phyloP scores from a whole-genome alignment of 352 stramenopile genomes.

The Phytophthora ohioensis region DNA sequence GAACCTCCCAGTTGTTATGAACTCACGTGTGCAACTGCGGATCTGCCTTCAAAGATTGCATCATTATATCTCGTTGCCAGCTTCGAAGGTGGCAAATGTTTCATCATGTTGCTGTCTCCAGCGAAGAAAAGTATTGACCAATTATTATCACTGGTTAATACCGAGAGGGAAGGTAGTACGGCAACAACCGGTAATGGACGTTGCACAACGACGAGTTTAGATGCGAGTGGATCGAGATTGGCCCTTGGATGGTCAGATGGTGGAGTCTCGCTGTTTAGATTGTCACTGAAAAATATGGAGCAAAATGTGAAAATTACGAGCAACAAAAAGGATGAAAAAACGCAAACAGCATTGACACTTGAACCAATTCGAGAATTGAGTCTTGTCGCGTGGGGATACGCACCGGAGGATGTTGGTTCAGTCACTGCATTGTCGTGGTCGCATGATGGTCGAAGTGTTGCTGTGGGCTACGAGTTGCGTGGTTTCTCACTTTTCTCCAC shows the following conservation, averaged over 20 bases:
- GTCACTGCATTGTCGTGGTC: conserved; percentile 80
- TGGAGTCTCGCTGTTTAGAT: conserved; percentile 69
- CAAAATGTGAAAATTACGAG: conserved; percentile 4
- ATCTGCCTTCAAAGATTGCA: conserved; percentile 36
- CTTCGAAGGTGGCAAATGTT: conserved; percentile 84
- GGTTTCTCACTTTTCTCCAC: conserved; percentile 84
- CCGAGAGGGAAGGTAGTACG: conserved; percentile 43
- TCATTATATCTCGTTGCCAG: conserved; percentile 69
- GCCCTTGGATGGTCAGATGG: conserved; percentile 82
- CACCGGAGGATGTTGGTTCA: conserved; percentile 54
- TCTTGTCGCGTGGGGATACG: conserved; percentile 74
- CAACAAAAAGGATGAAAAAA: conserved; percentile 11
- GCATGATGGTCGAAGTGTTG: conserved; percentile 62
- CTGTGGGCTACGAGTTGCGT: conserved; percentile 73
- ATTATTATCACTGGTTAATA: conserved; percentile 81
- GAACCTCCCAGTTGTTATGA: conserved; percentile 57
- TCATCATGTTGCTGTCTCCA: conserved; percentile 78
- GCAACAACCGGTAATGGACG: conserved; percentile 36
- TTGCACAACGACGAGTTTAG: conserved; percentile 61
- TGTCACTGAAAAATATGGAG: conserved; percentile 44
- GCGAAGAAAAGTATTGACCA: conserved; percentile 71
- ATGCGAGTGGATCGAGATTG: conserved; percentile 55
- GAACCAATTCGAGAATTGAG: conserved; percentile 71
- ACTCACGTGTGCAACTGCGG: conserved; percentile 57
- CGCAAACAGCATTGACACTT: conserved; percentile 43